Evolutionary conservation across 371 early-diverging fungal species (phyloP).

Genomic region (Nematocida sp.): DNA sequence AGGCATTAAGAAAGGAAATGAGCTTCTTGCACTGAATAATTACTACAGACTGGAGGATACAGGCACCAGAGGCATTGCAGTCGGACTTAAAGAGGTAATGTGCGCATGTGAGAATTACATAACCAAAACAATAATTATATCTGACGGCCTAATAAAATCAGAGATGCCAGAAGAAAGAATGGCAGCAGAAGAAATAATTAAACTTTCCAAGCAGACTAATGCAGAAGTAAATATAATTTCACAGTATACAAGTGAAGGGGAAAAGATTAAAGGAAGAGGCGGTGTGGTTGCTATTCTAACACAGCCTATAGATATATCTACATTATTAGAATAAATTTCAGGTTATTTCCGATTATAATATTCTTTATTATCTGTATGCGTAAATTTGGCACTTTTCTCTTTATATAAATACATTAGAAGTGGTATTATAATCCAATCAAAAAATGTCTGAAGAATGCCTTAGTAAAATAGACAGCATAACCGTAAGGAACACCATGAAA

Average conservation of each 20-base stretch:
- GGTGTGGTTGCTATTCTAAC: slow-evolving; percentile 62
- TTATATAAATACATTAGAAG: no score
- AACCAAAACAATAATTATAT: slow-evolving; percentile 63
- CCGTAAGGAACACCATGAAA: no score
- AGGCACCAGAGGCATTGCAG: slow-evolving; percentile 19
- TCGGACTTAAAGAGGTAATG: slow-evolving; percentile 63
- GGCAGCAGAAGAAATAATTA: slow-evolving; percentile 56
- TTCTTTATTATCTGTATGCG: no score
- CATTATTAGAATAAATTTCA: background rate
- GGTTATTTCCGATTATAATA: no score
- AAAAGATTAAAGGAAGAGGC: slow-evolving; percentile 64
- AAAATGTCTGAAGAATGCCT: no score
- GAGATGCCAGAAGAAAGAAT: slow-evolving; percentile 59
- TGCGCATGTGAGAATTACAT: slow-evolving; percentile 69
- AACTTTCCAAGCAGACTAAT: slow-evolving; percentile 43
- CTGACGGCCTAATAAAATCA: slow-evolving; percentile 62
- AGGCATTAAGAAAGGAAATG: slow-evolving; percentile 62
- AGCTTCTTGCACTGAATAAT: slow-evolving; percentile 59
- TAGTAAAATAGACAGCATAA: no score
- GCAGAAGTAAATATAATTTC: slow-evolving; percentile 67
- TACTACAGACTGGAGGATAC: slow-evolving; percentile 58
- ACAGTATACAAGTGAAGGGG: slow-evolving; percentile 61
- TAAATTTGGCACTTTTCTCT: no score
- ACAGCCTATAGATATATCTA: slow-evolving; percentile 10
- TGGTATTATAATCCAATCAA: no score